These are phyloP conservation scores for Podospora pseudocomata DNA, from an alignment of 495 filamentous ascomycete species.

Conservation along the genomic window DNA sequence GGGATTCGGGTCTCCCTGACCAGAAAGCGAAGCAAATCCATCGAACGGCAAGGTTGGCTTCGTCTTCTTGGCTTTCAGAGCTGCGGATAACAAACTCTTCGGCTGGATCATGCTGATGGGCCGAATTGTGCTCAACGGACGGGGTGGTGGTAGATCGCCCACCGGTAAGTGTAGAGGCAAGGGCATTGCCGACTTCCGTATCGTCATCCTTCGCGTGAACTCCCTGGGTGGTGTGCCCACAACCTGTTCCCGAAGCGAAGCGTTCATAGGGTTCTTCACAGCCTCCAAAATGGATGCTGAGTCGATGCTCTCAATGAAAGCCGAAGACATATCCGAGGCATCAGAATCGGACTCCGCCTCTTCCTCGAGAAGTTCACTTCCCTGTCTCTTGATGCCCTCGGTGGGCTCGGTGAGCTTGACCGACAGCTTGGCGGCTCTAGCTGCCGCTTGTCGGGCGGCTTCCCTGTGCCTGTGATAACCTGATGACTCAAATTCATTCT, in stretches of 20 bases:
- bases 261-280: slow-evolving; percentile 46
- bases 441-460: slow-evolving; percentile 35
- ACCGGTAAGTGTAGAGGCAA: slow-evolving; percentile 54
- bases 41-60: slow-evolving; percentile 83
- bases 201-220: slow-evolving; percentile 48
- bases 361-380: slow-evolving; percentile 55
- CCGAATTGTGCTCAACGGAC: slow-evolving; percentile 77
- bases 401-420: slow-evolving; percentile 41
- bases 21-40: slow-evolving; percentile 78
- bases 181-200: slow-evolving; percentile 41
- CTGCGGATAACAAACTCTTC: slow-evolving; percentile 63
- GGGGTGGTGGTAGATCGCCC: slow-evolving; percentile 81
- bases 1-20: slow-evolving; percentile 77
- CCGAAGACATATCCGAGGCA: slow-evolving; percentile 51
- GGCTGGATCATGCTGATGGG: slow-evolving; percentile 83
- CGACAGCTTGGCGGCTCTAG: slow-evolving; percentile 35
- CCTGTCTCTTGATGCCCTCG: slow-evolving; percentile 41
- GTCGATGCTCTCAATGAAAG: slow-evolving; percentile 53
- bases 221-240: slow-evolving; percentile 54
- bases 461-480: slow-evolving; percentile 59
- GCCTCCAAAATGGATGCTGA: slow-evolving; percentile 51
- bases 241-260: slow-evolving; percentile 47
- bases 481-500: slow-evolving; percentile 75
- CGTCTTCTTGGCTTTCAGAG: slow-evolving; percentile 71
- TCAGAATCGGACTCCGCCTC: slow-evolving; percentile 57